phyloP scores from a whole-genome alignment of 306 rosid genomes.

The Adenanthera pavonina region DNA sequence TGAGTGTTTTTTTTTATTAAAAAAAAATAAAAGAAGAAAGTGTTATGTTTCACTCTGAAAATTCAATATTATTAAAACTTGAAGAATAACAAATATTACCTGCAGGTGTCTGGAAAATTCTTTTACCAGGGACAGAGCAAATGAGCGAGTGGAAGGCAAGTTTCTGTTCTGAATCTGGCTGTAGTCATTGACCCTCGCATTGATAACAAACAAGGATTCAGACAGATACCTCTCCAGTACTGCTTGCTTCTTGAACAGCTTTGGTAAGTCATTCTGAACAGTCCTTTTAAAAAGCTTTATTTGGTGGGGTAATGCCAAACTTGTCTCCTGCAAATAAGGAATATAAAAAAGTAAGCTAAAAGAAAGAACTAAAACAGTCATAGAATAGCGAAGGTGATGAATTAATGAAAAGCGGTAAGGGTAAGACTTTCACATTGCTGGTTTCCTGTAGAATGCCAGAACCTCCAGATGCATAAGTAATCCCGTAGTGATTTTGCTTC shows the following conservation, averaged over 20 bases:
- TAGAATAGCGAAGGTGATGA: not conserved
- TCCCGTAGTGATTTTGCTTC: conserved; percentile 33
- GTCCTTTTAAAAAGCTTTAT: conserved; percentile 26
- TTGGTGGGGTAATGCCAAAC: conserved; percentile 37
- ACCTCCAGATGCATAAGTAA: conserved; percentile 49
- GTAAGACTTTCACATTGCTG: conserved; percentile 9
- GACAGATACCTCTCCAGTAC: conserved; percentile 38
- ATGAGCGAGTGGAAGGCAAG: conserved; percentile 10
- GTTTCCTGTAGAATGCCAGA: conserved; percentile 47
- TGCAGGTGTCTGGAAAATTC: conserved; percentile 37
- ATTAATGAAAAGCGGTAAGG: not conserved
- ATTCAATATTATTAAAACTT: not conserved
- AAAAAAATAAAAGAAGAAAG: not conserved
- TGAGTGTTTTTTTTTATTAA: too few relatives aligned
- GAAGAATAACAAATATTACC: conserved; percentile 20
- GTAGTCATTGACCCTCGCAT: conserved; percentile 41
- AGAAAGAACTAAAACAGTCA: not conserved
- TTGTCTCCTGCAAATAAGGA: not conserved
- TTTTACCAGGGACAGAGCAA: conserved; percentile 22
- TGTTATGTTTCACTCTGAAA: not conserved
- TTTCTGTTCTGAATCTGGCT: not conserved
- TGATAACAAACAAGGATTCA: conserved; percentile 41
- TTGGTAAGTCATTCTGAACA: conserved; percentile 32
- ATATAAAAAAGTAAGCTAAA: not conserved
- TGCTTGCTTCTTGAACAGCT: conserved; percentile 4